Conservation (phyloP, 192 early-diverging fungal genomes). For the Entomortierella parvispora region DNA sequence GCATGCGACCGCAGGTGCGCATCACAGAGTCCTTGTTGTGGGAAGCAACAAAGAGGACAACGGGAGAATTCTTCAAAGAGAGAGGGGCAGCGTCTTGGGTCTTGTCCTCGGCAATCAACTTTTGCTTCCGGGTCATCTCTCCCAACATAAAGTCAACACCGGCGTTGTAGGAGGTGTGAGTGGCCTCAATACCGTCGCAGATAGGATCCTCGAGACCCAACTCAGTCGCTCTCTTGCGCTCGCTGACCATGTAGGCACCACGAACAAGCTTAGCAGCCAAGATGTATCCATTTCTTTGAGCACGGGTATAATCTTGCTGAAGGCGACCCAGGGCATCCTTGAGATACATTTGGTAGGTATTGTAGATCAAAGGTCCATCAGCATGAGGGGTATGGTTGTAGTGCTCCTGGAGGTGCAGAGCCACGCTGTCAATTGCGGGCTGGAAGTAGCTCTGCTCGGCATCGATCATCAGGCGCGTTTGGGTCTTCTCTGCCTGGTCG, state of each 20-base stretch:
- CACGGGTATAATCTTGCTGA: conserved; percentile 70
- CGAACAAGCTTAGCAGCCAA: conserved; percentile 86
- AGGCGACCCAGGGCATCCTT: conserved; percentile 71
- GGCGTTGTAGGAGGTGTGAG: conserved; percentile 84
- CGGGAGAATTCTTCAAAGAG: conserved; percentile 48
- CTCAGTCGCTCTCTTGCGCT: conserved; percentile 70
- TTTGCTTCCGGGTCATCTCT: conserved; percentile 46
- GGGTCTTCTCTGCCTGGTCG: conserved; percentile 64
- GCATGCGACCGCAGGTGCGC: conserved; percentile 69
- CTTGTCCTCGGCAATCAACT: not conserved
- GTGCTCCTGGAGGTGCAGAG: conserved; percentile 70
- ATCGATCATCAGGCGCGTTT: conserved; percentile 88
- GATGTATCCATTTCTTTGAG: conserved; percentile 73
- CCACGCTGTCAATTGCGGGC: conserved; percentile 90
- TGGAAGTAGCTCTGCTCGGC: conserved; percentile 96
- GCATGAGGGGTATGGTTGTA: conserved; percentile 68
- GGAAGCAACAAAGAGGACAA: conserved; percentile 86
- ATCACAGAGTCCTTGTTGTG: conserved; percentile 88
- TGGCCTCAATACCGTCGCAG: conserved; percentile 77
- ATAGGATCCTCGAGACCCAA: conserved; percentile 84
- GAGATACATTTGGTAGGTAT: conserved; percentile 97
- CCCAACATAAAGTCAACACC: conserved; percentile 77
- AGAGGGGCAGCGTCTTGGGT: conserved; percentile 9
- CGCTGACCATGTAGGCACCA: conserved; percentile 64
- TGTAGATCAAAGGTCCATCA: conserved; percentile 79